A percentile compares a stretch with the other conserved stretches of the same genome.
phyloP scores from a whole-genome alignment of 2,329 filamentous ascomycete species.

The Stagonosporopsis chrysanthemi region DNA sequence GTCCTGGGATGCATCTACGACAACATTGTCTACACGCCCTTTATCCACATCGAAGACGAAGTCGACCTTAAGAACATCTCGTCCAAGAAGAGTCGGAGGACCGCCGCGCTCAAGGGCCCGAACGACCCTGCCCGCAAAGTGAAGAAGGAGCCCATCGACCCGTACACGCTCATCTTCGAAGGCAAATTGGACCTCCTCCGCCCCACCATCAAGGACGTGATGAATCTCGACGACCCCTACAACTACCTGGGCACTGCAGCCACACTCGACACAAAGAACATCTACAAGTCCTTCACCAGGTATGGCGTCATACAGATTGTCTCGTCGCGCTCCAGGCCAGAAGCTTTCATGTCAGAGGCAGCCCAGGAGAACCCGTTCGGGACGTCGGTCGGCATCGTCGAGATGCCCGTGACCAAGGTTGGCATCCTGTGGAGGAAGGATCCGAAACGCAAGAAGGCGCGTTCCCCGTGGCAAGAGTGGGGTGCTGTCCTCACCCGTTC shows the following conservation, averaged over 20 bases:
- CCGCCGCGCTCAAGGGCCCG: constrained; percentile 61
- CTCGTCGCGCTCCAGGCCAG: constrained; percentile 88
- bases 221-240: constrained; percentile 91
- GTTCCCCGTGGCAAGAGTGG: constrained; percentile 99
- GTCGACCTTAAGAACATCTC: constrained; percentile 78
- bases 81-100: constrained; percentile 74
- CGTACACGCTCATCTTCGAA: constrained; percentile 93
- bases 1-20: constrained; percentile 97
- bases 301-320: constrained; percentile 94
- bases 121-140: constrained; percentile 71
- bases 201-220: constrained; percentile 88
- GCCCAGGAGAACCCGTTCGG: constrained; percentile 85
- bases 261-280: constrained; percentile 78
- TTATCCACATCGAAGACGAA: constrained; percentile 96
- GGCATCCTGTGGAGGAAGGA: constrained; percentile 95
- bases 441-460: constrained; percentile 87
- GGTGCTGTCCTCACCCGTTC: constrained; percentile 95
- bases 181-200: constrained; percentile 82
- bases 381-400: constrained; percentile 84
- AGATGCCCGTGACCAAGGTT: constrained; percentile 97
- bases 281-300: constrained; percentile 89
- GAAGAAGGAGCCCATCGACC: constrained; percentile 86
- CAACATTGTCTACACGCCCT: constrained; percentile 97
- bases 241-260: constrained; percentile 80
- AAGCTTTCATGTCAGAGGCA: constrained; percentile 91